phyloP scores from a whole-genome alignment of 768 basidiomycete species.

The Amanita pseudoporphyria region DNA sequence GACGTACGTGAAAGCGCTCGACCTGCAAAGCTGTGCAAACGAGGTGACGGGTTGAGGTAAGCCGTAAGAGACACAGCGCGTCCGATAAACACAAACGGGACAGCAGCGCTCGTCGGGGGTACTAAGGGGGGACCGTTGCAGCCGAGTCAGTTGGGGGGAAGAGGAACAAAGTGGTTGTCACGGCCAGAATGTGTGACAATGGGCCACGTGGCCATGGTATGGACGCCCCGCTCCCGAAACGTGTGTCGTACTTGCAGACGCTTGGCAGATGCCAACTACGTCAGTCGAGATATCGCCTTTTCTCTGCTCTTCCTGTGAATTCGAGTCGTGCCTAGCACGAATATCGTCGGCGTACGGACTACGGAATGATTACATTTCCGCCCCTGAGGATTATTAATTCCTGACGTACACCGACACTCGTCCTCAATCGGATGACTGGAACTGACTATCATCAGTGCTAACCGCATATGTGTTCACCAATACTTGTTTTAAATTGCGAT shows the following conservation, averaged over 20 bases:
- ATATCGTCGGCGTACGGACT: not conserved
- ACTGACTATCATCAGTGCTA: not conserved
- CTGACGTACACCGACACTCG: slow-evolving; percentile 4
- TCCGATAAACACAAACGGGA: too few relatives aligned
- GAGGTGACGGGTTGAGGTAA: not conserved
- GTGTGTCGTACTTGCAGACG: not conserved
- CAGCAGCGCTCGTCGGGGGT: too few relatives aligned
- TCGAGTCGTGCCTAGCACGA: too few relatives aligned
- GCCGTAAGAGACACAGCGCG: too few relatives aligned
- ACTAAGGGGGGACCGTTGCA: too few relatives aligned
- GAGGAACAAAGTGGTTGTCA: too few relatives aligned
- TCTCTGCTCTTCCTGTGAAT: too few relatives aligned
- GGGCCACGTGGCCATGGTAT: not conserved
- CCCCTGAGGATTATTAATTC: not conserved
- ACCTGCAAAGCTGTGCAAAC: not conserved
- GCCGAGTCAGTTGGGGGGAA: too few relatives aligned
- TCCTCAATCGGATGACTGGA: slow-evolving; percentile 5
- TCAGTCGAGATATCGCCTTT: not conserved
- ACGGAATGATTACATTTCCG: not conserved
- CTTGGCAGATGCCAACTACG: not conserved
- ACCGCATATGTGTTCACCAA: slow-evolving; percentile 1
- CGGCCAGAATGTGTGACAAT: not conserved
- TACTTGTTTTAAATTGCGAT: slow-evolving; percentile 2
- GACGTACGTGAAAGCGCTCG: not conserved
- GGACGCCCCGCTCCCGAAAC: not conserved